Evolutionary conservation across 805 yeast genomes (phyloP).

Genomic region (Ogataea haglerorum): DNA sequence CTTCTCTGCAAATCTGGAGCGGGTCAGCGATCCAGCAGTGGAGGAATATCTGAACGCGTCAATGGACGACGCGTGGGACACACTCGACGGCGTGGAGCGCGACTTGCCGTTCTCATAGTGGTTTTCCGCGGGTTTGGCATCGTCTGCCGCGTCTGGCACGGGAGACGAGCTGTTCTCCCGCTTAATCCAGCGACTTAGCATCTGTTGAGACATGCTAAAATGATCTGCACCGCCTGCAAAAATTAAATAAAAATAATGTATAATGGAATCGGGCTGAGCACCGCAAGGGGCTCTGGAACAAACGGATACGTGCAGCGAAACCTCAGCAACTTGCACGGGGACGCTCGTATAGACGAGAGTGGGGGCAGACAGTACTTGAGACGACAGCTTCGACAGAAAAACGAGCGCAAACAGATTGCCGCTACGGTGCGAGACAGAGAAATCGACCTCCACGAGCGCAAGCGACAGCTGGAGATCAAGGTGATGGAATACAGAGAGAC

Average conservation of each 20-base stretch:
- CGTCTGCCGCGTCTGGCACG: background rate
- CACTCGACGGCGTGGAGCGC: background rate
- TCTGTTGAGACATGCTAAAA: slow-evolving; percentile 21
- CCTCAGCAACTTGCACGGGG: slow-evolving; percentile 26
- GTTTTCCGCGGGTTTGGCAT: background rate
- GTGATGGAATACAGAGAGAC: slow-evolving; percentile 50
- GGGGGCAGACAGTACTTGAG: slow-evolving; percentile 37
- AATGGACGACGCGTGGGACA: background rate
- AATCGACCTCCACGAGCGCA: slow-evolving; percentile 34
- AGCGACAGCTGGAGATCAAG: slow-evolving; percentile 40
- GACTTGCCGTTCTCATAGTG: background rate
- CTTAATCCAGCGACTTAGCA: slow-evolving; percentile 20
- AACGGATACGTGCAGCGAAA: slow-evolving; percentile 58
- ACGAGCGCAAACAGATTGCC: slow-evolving; percentile 9
- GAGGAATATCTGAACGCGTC: slow-evolving; percentile 8
- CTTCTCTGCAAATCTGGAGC: slow-evolving; percentile 3
- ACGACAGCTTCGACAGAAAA: slow-evolving; percentile 29
- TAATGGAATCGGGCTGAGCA: slow-evolving; percentile 54
- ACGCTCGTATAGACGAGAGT: slow-evolving; percentile 22
- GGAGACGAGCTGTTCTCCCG: background rate
- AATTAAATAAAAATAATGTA: slow-evolving; percentile 24
- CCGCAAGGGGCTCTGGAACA: slow-evolving; percentile 61
- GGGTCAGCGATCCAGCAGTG: background rate
- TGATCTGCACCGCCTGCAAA: slow-evolving; percentile 9
- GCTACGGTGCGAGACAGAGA: slow-evolving; percentile 22